A percentile compares a stretch with the other conserved stretches of the same genome.
These are phyloP conservation scores for Coemansia sp. DNA, from an alignment of 192 early-diverging fungal genomes.

Conservation along the genomic window DNA sequence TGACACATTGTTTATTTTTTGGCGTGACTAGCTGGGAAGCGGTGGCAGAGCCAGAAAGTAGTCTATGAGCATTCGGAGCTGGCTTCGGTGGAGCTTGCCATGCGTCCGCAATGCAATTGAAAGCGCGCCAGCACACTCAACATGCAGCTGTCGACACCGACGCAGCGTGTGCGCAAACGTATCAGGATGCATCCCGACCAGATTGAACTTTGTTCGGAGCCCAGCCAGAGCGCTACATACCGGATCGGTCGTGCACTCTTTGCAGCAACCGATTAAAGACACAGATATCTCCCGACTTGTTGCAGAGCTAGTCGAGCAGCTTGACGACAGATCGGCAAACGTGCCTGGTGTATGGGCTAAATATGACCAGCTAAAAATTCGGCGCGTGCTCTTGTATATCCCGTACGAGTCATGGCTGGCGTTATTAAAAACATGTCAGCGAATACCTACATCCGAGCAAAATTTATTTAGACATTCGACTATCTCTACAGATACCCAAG, in stretches of 20 bases:
- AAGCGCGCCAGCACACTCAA: neutral
- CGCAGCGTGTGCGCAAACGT: neutral
- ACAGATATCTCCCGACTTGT: conserved; percentile 24
- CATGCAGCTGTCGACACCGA: neutral
- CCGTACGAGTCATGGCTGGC: conserved; percentile 40
- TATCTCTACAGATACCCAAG: neutral
- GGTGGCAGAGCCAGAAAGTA: conserved; percentile 5
- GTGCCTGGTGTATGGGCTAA: conserved; percentile 31
- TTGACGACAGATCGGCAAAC: conserved; percentile 8
- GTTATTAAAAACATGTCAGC: conserved; percentile 37
- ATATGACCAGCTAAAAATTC: conserved; percentile 48
- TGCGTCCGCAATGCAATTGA: conserved; percentile 1
- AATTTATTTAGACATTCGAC: neutral
- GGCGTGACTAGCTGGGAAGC: neutral
- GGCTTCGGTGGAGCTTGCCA: conserved; percentile 11
- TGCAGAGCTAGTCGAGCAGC: conserved; percentile 16
- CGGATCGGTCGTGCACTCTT: neutral
- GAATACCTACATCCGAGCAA: conserved; percentile 4
- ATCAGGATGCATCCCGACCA: neutral
- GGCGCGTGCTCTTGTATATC: conserved; percentile 34
- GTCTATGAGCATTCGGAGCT: conserved; percentile 10
- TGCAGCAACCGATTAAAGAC: conserved; percentile 9
- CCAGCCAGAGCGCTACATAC: neutral
- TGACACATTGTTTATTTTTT: neutral
- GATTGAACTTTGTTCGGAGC: no score